A percentile compares a stretch with the other conserved stretches of the same genome.
Evolutionary conservation across 1,284 basidiomycete genomes (phyloP).

Genomic region (Ustilago cynodontis): DNA sequence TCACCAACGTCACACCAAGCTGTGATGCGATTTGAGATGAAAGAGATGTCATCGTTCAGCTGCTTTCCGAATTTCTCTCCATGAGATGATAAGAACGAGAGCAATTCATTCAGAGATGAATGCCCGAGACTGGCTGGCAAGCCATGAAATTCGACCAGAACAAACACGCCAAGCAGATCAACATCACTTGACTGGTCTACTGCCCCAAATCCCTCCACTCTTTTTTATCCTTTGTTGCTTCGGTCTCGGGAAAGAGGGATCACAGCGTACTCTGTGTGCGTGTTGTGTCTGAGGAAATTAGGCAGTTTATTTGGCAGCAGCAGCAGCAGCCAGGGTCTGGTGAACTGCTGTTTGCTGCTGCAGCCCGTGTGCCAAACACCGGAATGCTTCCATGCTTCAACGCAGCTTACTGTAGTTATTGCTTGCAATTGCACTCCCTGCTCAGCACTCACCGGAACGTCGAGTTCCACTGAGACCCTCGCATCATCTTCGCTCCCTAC

Average conservation of each 20-base stretch:
- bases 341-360: constrained; percentile 11
- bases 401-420: too few relatives aligned
- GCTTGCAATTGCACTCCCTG: too few relatives aligned
- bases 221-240: not conserved
- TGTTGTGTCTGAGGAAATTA: not conserved
- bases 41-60: not conserved
- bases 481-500: not conserved
- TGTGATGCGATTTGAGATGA: not conserved
- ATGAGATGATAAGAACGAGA: not conserved
- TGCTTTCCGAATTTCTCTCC: not conserved
- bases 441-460: not conserved
- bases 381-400: constrained; percentile 13
- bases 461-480: not conserved
- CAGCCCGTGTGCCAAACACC: constrained; percentile 21
- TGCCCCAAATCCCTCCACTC: constrained; percentile 1
- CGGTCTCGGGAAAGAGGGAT: constrained; percentile 1
- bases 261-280: not conserved
- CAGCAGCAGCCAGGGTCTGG: constrained; percentile 4
- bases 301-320: not conserved
- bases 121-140: not conserved
- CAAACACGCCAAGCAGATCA: not conserved
- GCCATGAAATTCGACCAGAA: not conserved
- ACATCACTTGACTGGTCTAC: constrained; percentile 1
- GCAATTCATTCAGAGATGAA: not conserved
- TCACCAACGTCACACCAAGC: too few relatives aligned